Evolutionary conservation across 441 rosid species (phyloP).

Genomic region (Euphorbia schlechtendalii): DNA sequence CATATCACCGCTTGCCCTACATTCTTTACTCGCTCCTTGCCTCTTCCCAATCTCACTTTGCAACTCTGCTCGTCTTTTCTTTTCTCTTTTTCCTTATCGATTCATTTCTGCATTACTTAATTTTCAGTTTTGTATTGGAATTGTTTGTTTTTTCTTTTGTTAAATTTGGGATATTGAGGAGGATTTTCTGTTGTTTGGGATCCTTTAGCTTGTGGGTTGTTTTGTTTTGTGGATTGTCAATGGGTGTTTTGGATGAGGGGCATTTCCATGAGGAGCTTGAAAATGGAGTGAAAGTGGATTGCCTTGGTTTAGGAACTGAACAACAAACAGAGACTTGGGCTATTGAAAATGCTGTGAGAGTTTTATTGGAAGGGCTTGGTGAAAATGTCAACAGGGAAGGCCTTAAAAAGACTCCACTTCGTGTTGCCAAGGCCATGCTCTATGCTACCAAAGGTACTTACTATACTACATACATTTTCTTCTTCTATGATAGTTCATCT

Average conservation of each 20-base stretch:
- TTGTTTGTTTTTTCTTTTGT: background rate
- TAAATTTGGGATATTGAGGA: background rate
- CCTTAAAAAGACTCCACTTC: slow-evolving; percentile 79
- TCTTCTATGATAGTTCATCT: no score
- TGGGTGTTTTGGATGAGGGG: slow-evolving; percentile 80
- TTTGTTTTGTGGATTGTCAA: slow-evolving; percentile 29
- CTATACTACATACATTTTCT: no score
- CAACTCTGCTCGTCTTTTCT: no score
- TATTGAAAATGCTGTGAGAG: slow-evolving; percentile 75
- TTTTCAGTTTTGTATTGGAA: background rate
- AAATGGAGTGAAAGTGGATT: slow-evolving; percentile 43
- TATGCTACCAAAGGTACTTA: slow-evolving; percentile 72
- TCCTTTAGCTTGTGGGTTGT: slow-evolving; percentile 11
- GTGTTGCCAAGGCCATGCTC: slow-evolving; percentile 90
- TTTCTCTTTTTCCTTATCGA: background rate
- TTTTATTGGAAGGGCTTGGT: slow-evolving; percentile 66
- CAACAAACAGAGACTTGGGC: slow-evolving; percentile 49
- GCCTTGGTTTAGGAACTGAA: slow-evolving; percentile 43
- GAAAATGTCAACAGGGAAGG: slow-evolving; percentile 88
- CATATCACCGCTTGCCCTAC: slow-evolving; percentile 43
- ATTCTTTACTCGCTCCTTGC: slow-evolving; percentile 20
- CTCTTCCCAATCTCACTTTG: no score
- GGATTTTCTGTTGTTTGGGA: slow-evolving; percentile 26
- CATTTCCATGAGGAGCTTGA: slow-evolving; percentile 52
- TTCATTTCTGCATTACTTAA: background rate